Evolutionary conservation across 306 rosid species (phyloP).

Genomic region (Vigna radiata): DNA sequence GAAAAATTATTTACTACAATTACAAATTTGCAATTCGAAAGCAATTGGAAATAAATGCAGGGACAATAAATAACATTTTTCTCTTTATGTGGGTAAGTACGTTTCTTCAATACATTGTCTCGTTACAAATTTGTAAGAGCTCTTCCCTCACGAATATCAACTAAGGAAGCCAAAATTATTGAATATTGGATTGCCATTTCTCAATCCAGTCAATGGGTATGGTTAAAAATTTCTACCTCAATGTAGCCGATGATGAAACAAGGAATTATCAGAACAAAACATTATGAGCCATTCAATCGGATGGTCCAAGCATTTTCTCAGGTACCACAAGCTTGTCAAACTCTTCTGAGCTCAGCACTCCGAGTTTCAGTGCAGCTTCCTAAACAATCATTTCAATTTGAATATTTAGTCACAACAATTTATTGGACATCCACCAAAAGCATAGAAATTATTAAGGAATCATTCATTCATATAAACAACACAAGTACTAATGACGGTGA

Average conservation of each 20-base stretch:
- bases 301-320: conserved; percentile 96
- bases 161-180: conserved; percentile 39
- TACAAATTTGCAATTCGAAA: neutral
- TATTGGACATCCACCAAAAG: conserved; percentile 24
- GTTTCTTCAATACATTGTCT: conserved; percentile 23
- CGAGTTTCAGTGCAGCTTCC: conserved; percentile 96
- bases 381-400: conserved; percentile 48
- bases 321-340: conserved; percentile 94
- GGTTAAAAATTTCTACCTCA: conserved; percentile 40
- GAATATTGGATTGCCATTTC: conserved; percentile 41
- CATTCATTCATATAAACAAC: conserved; percentile 31
- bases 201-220: conserved; percentile 36
- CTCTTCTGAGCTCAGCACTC: conserved; percentile 80
- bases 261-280: conserved; percentile 9
- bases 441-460: conserved; percentile 18
- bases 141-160: conserved; percentile 56
- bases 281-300: conserved; percentile 57
- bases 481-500: conserved; percentile 24
- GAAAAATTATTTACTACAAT: neutral
- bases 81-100: conserved; percentile 44
- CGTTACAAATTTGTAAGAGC: conserved; percentile 48
- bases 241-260: conserved; percentile 21
- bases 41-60: neutral
- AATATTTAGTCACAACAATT: conserved; percentile 34
- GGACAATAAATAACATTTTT: neutral